Evolutionary conservation across 805 yeast species (phyloP).

Genomic region (Saturnispora quitensis): DNA sequence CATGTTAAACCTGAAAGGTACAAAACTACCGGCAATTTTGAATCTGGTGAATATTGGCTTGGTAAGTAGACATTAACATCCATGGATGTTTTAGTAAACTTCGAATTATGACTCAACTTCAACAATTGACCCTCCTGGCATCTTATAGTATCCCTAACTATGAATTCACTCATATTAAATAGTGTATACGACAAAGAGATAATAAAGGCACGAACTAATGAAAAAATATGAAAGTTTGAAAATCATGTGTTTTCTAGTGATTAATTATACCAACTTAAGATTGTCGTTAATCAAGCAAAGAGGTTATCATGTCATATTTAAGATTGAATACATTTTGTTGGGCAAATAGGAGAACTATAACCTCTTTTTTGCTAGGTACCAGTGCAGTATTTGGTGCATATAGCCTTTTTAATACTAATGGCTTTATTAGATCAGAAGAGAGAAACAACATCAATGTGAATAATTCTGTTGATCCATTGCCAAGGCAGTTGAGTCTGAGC

Average conservation of each 20-base stretch:
- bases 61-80: slow-evolving; percentile 81
- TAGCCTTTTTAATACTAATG: neutral
- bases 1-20: slow-evolving; percentile 89
- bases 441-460: neutral
- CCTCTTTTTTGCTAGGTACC: neutral
- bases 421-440: neutral
- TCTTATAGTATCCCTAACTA: slow-evolving; percentile 35
- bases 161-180: neutral
- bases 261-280: neutral
- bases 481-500: slow-evolving; percentile 14
- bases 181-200: neutral
- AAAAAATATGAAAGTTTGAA: too few relatives aligned
- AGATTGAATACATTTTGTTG: neutral
- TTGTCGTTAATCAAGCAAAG: neutral
- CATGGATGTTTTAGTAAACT: slow-evolving; percentile 61
- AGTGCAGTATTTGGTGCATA: neutral
- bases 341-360: neutral
- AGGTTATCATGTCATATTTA: neutral
- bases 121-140: slow-evolving; percentile 68
- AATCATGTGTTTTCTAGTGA: neutral
- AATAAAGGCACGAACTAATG: neutral
- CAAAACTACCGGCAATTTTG: slow-evolving; percentile 59
- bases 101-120: slow-evolving; percentile 70
- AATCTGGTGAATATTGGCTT: slow-evolving; percentile 32
- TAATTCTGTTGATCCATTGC: slow-evolving; percentile 23